Evolutionary conservation across 257 asterid species (phyloP).

Genomic region (Hygrophila difformis): DNA sequence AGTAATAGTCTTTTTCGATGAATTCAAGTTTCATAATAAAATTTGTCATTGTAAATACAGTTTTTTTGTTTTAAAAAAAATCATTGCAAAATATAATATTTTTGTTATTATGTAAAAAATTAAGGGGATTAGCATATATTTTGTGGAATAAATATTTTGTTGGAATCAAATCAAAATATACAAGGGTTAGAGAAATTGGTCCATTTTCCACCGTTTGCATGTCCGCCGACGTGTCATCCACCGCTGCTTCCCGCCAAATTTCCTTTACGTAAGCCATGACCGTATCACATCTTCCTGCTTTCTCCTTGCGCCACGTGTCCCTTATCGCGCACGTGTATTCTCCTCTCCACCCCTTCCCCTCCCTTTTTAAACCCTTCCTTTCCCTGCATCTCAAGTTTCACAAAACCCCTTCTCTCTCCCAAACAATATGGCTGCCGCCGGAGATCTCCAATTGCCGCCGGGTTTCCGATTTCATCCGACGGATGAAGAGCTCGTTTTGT

Average conservation of each 20-base stretch:
- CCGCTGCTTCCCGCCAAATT: constrained; percentile 42
- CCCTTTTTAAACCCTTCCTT: constrained; percentile 32
- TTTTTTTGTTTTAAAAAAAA: too few relatives aligned
- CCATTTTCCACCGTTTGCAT: constrained; percentile 43
- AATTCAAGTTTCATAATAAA: too few relatives aligned
- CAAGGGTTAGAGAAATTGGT: neutral
- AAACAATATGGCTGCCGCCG: constrained; percentile 27
- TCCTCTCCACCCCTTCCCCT: neutral
- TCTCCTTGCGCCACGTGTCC: constrained; percentile 40
- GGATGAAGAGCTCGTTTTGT: constrained; percentile 86
- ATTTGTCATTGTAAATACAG: too few relatives aligned
- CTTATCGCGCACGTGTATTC: constrained; percentile 37
- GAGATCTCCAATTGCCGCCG: constrained; percentile 65
- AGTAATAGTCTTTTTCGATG: too few relatives aligned
- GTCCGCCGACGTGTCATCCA: constrained; percentile 34
- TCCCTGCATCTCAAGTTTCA: constrained; percentile 55
- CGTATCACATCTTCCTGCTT: constrained; percentile 26
- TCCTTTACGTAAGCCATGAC: constrained; percentile 48
- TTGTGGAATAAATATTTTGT: too few relatives aligned
- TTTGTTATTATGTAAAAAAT: too few relatives aligned
- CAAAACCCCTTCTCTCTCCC: constrained; percentile 24
- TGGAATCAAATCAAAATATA: too few relatives aligned
- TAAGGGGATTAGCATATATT: too few relatives aligned
- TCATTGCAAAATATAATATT: too few relatives aligned
- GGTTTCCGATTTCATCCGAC: constrained; percentile 91